Conservation (phyloP, 2,329 filamentous ascomycete species). For the Karstenula rhodostoma region DNA sequence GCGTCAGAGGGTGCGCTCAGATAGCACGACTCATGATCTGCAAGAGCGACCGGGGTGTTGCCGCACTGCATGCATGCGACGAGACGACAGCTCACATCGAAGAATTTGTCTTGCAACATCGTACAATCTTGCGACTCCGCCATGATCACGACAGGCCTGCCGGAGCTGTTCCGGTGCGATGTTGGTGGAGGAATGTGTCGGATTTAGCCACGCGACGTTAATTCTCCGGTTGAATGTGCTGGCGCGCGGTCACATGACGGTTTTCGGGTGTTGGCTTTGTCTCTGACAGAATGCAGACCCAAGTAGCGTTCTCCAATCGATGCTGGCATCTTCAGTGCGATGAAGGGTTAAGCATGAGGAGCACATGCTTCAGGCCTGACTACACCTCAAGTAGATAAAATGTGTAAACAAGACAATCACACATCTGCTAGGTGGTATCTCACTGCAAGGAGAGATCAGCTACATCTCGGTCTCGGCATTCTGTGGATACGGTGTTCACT, state of each 20-base stretch:
- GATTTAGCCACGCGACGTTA: slow-evolving; percentile 15
- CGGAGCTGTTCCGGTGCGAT: slow-evolving; percentile 12
- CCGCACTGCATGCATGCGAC: slow-evolving; percentile 26
- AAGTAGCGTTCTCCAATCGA: neutral
- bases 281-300: neutral
- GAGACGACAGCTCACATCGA: slow-evolving; percentile 44
- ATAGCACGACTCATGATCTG: slow-evolving; percentile 33
- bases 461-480: too few species aligned
- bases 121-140: slow-evolving; percentile 40
- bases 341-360: too few species aligned
- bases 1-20: slow-evolving; percentile 27
- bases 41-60: slow-evolving; percentile 33
- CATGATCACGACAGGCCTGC: slow-evolving; percentile 32
- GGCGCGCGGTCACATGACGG: slow-evolving; percentile 19
- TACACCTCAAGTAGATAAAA: too few species aligned
- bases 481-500: too few species aligned
- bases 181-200: slow-evolving; percentile 7
- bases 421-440: too few species aligned
- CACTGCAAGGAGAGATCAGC: too few species aligned
- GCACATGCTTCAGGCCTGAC: too few species aligned
- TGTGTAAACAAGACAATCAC: too few species aligned
- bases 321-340: too few species aligned
- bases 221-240: slow-evolving; percentile 14
- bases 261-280: neutral
- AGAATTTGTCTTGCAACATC: slow-evolving; percentile 38